Evolutionary conservation across 768 basidiomycete genomes (phyloP).

Genomic region (Termitomyces sp.): DNA sequence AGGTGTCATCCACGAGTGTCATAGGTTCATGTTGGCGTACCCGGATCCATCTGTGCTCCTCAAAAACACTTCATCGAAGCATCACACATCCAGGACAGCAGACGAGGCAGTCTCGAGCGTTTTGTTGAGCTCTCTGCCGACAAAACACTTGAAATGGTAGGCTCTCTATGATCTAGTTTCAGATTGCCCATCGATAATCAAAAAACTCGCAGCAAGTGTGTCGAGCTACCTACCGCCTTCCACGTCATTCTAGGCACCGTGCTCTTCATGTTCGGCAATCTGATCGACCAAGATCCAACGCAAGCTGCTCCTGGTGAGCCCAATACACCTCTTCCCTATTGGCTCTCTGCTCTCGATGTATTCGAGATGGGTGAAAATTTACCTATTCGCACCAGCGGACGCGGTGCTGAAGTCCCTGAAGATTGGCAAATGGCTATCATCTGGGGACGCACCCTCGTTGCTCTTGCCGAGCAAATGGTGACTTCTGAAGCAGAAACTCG

Average conservation of each 20-base stretch:
- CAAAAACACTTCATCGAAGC: constrained; percentile 15
- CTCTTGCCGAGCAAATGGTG: constrained; percentile 49
- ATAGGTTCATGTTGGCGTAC: constrained; percentile 50
- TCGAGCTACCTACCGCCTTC: constrained; percentile 59
- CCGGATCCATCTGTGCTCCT: constrained; percentile 55
- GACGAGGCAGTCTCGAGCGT: background rate
- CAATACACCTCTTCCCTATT: constrained; percentile 44
- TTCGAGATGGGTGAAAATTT: constrained; percentile 66
- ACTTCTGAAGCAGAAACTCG: constrained; percentile 17
- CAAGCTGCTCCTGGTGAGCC: constrained; percentile 55
- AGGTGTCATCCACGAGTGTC: constrained; percentile 63
- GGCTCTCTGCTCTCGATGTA: constrained; percentile 65
- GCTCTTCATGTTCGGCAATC: constrained; percentile 58
- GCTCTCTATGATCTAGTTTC: constrained; percentile 3
- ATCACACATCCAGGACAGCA: constrained; percentile 8
- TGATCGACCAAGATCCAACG: constrained; percentile 46
- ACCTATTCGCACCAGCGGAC: constrained; percentile 37
- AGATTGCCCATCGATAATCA: background rate
- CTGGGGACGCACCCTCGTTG: constrained; percentile 63
- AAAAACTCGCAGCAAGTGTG: constrained; percentile 24
- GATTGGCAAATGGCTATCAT: constrained; percentile 68
- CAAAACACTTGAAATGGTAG: constrained; percentile 13
- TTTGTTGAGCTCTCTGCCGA: background rate
- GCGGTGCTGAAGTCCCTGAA: constrained; percentile 29
- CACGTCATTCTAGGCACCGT: constrained; percentile 61